phyloP scores from a whole-genome alignment of 148 eudicot species.

The Rhododendron simsii region DNA sequence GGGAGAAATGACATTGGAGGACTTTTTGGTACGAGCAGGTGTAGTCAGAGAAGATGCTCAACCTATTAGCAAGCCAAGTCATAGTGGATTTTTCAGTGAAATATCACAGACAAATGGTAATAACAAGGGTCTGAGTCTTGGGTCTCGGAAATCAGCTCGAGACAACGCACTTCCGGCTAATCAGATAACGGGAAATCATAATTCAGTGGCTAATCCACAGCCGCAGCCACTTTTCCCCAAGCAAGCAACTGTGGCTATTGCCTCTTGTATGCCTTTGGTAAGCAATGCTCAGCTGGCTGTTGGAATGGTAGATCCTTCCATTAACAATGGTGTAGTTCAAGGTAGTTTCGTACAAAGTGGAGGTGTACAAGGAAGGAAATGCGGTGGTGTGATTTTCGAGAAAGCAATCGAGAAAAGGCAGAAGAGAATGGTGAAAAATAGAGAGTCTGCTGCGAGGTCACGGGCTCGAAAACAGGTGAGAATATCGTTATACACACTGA shows the following conservation, averaged over 20 bases:
- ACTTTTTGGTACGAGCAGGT: slow-evolving; percentile 44
- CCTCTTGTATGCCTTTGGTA: slow-evolving; percentile 20
- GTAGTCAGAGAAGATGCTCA: slow-evolving; percentile 43
- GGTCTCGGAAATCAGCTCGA: slow-evolving; percentile 29
- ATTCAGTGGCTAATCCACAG: slow-evolving; percentile 3
- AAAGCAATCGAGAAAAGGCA: background rate
- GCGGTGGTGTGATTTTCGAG: slow-evolving; percentile 23
- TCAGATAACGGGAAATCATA: slow-evolving; percentile 16
- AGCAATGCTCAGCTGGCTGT: slow-evolving; percentile 20
- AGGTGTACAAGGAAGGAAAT: slow-evolving; percentile 28
- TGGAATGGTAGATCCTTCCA: slow-evolving; percentile 13
- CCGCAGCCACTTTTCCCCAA: slow-evolving; percentile 35
- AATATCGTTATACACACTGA: background rate
- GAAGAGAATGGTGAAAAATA: background rate
- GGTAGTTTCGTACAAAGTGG: slow-evolving; percentile 21
- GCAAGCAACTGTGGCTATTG: slow-evolving; percentile 33
- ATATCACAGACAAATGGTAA: slow-evolving; percentile 11
- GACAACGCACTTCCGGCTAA: slow-evolving; percentile 18
- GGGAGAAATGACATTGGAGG: slow-evolving; percentile 50
- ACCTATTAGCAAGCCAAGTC: slow-evolving; percentile 14
- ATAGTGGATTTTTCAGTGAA: slow-evolving; percentile 12
- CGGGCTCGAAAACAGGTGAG: background rate
- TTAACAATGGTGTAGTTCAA: slow-evolving; percentile 13
- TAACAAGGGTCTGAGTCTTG: slow-evolving; percentile 20
- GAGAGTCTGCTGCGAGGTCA: background rate